A percentile compares a stretch with the other conserved stretches of the same genome.
These are phyloP conservation scores for Anisogramma anomala DNA, from an alignment of 2,329 filamentous ascomycete species.

Conservation along the genomic window DNA sequence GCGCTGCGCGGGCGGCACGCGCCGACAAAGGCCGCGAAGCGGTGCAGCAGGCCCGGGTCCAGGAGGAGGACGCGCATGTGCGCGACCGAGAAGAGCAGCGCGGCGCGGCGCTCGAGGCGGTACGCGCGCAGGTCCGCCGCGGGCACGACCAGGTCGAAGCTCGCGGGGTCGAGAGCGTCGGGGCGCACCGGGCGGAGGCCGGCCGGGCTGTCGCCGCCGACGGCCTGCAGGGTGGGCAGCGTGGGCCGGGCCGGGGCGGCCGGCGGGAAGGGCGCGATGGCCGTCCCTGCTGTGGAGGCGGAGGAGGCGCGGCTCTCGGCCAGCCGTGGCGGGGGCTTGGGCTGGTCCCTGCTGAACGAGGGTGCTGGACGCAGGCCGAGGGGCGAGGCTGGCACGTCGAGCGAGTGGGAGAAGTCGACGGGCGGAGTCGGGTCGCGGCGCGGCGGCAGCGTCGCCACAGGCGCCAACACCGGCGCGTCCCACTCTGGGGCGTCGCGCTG, in stretches of 20 bases:
- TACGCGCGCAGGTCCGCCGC: conserved; percentile 24
- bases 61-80: conserved; percentile 27
- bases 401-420: background rate
- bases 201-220: conserved; percentile 42
- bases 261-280: conserved; percentile 9
- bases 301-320: conserved; percentile 9
- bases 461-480: too few species aligned
- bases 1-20: conserved; percentile 48
- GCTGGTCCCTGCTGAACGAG: background rate
- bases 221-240: conserved; percentile 29
- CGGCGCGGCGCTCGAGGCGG: conserved; percentile 41
- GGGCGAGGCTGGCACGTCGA: conserved; percentile 1
- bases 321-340: background rate
- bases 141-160: conserved; percentile 16
- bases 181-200: conserved; percentile 34
- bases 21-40: conserved; percentile 57
- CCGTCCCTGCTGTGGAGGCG: conserved; percentile 12
- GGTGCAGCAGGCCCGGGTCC: conserved; percentile 24
- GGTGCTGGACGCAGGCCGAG: background rate
- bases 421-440: background rate
- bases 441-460: too few species aligned
- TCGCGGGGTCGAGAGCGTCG: background rate
- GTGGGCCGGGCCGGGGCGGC: conserved; percentile 7
- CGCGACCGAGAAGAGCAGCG: conserved; percentile 43
- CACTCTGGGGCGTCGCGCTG: too few species aligned